phyloP scores from a whole-genome alignment of 441 rosid genomes.

The Flueggea neowawraea region DNA sequence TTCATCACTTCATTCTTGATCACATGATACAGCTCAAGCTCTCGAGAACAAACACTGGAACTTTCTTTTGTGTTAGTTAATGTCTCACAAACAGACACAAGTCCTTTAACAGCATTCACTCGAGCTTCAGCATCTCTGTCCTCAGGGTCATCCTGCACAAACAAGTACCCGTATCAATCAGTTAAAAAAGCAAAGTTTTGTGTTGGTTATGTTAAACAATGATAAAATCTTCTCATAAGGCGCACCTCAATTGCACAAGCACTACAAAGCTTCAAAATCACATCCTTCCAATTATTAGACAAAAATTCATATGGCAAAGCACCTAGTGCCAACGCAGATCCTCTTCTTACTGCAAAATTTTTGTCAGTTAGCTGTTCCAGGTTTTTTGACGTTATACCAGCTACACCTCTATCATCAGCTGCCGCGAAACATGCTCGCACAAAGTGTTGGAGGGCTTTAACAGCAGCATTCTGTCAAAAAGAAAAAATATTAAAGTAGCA shows the following conservation, averaged over 20 bases:
- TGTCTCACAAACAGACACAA: constrained; percentile 77
- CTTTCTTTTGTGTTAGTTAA: constrained; percentile 44
- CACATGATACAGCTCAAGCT: constrained; percentile 43
- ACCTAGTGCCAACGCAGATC: constrained; percentile 88
- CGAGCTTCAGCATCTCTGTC: constrained; percentile 98
- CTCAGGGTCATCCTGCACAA: constrained; percentile 73
- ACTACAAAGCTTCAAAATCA: constrained; percentile 67
- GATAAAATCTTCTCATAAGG: constrained; percentile 13
- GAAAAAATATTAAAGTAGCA: too few relatives aligned
- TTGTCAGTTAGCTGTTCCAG: constrained; percentile 65
- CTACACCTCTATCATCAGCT: constrained; percentile 30
- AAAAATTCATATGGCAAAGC: constrained; percentile 73
- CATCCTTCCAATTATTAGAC: constrained; percentile 61
- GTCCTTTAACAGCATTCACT: constrained; percentile 91
- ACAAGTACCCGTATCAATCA: constrained; percentile 19
- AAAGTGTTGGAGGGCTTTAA: constrained; percentile 70
- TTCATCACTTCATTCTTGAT: constrained; percentile 82
- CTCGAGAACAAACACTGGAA: constrained; percentile 25
- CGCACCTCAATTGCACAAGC: constrained; percentile 80
- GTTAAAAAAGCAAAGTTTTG: constrained; percentile 3
- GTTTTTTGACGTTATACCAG: constrained; percentile 53
- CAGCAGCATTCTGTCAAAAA: constrained; percentile 66
- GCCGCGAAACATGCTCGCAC: constrained; percentile 50
- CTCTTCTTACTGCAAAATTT: constrained; percentile 90
- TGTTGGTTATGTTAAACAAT: constrained; percentile 6